A percentile compares a stretch with the other conserved stretches of the same genome.
Conservation (phyloP, 2,329 filamentous ascomycete genomes). For the Orbilia oligospora region DNA sequence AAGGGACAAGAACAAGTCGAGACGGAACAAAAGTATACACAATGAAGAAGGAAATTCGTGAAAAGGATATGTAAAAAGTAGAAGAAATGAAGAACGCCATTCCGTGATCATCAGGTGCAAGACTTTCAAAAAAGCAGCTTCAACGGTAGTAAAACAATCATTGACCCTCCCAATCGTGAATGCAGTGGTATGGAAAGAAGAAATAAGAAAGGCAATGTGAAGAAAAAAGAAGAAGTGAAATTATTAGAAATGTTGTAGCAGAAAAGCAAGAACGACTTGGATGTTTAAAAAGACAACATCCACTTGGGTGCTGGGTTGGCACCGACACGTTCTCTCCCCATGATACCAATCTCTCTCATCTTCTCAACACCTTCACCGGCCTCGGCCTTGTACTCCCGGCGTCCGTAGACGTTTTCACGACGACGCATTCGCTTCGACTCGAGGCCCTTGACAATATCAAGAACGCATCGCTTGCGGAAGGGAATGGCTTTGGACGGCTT, state of each 20-base stretch:
- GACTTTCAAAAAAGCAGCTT: conserved; percentile 37
- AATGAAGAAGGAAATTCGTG: conserved; percentile 51
- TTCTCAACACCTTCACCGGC: conserved; percentile 91
- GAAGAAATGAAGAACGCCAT: conserved; percentile 48
- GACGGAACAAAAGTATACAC: conserved; percentile 29
- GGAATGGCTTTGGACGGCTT: conserved; percentile 64
- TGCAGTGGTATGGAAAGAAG: conserved; percentile 41
- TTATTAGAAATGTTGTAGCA: conserved; percentile 39
- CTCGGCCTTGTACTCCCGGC: conserved; percentile 79
- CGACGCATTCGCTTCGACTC: conserved; percentile 94
- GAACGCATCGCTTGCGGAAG: conserved; percentile 87
- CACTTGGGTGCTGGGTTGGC: conserved; percentile 61
- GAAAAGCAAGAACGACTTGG: conserved; percentile 5
- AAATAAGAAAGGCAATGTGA: conserved; percentile 61
- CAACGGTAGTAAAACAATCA: conserved; percentile 50
- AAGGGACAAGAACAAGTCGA: too few species aligned
- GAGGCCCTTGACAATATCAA: conserved; percentile 96
- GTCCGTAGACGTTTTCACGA: conserved; percentile 91
- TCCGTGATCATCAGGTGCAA: conserved; percentile 60
- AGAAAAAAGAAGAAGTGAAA: conserved; percentile 32
- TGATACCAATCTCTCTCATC: conserved; percentile 91
- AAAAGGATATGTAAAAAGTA: conserved; percentile 17
- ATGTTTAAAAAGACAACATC: conserved; percentile 63
- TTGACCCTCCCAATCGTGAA: conserved; percentile 59
- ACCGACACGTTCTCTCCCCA: conserved; percentile 74